Conservation (phyloP, 2,329 filamentous ascomycete species). For the Pseudopyrenochaeta lycopersici region DNA sequence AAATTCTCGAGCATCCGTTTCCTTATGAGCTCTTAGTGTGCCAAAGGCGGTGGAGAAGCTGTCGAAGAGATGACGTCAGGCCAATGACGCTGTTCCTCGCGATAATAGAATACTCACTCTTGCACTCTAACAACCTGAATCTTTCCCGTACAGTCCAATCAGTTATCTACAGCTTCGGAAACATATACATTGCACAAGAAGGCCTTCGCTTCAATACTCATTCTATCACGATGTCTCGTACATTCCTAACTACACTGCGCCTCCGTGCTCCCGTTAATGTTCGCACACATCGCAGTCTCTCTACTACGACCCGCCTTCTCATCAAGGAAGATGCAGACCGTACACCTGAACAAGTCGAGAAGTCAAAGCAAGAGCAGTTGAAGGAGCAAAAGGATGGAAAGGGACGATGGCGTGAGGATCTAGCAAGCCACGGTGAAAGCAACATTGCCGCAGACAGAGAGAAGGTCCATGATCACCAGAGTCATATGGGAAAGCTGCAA, state of each 20-base stretch:
- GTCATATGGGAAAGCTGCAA: constrained; percentile 56
- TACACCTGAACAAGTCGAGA: constrained; percentile 51
- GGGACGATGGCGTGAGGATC: constrained; percentile 54
- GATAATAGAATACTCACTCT: too few relatives aligned
- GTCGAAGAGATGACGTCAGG: too few relatives aligned
- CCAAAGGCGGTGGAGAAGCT: too few relatives aligned
- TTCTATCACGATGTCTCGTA: constrained; percentile 21
- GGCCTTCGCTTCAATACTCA: background rate
- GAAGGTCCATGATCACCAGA: constrained; percentile 52
- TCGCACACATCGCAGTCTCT: constrained; percentile 37
- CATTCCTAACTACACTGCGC: constrained; percentile 14
- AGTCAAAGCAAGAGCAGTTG: constrained; percentile 55
- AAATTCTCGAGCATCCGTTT: too few relatives aligned
- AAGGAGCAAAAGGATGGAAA: constrained; percentile 54
- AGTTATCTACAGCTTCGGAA: too few relatives aligned
- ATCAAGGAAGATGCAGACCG: constrained; percentile 54
- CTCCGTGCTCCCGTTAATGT: constrained; percentile 4
- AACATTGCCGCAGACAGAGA: constrained; percentile 54
- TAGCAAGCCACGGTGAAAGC: constrained; percentile 53
- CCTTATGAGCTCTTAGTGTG: too few relatives aligned
- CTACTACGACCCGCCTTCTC: constrained; percentile 36
- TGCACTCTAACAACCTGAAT: too few relatives aligned
- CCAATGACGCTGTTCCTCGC: too few relatives aligned
- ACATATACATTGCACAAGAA: too few relatives aligned
- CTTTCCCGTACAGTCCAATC: too few relatives aligned